These are phyloP conservation scores for Lathyrus sativus DNA, from an alignment of 306 rosid species.

Conservation along the genomic window DNA sequence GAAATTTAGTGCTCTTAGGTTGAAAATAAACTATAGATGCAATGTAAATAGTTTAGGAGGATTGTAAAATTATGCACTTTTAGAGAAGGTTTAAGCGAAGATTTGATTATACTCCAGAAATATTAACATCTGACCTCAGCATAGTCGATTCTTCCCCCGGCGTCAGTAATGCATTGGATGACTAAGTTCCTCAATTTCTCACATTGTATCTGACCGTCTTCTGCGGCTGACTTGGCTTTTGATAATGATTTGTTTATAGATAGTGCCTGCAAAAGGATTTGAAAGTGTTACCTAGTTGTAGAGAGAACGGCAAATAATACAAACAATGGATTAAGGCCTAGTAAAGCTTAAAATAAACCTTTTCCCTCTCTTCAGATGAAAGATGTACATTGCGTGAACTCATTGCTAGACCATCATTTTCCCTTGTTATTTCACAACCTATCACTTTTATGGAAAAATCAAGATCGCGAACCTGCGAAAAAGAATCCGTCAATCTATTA, in stretches of 20 bases:
- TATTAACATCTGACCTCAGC: too few species aligned
- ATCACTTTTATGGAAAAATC: constrained; percentile 72
- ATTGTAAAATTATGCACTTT: too few species aligned
- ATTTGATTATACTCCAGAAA: too few species aligned
- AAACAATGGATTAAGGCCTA: background rate
- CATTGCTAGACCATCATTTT: constrained; percentile 85
- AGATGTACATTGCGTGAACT: constrained; percentile 92
- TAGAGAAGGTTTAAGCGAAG: too few species aligned
- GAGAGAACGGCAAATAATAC: constrained; percentile 19
- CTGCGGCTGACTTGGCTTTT: constrained; percentile 63
- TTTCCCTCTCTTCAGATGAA: constrained; percentile 68
- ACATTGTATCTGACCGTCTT: too few species aligned
- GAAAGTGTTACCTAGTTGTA: constrained; percentile 15
- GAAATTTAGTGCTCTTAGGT: background rate
- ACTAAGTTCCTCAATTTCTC: too few species aligned
- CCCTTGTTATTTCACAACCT: constrained; percentile 72
- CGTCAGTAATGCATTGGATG: too few species aligned
- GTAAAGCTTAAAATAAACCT: constrained; percentile 50
- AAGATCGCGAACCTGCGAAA: constrained; percentile 85
- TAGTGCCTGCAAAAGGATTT: constrained; percentile 60
- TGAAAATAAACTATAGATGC: background rate
- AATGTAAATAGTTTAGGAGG: too few species aligned
- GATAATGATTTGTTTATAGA: constrained; percentile 75
- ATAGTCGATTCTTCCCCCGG: too few species aligned
- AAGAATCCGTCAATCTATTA: constrained; percentile 19